Evolutionary conservation across 2,329 filamentous ascomycete species (phyloP).

Genomic region (Pseudogymnoascus destructans): DNA sequence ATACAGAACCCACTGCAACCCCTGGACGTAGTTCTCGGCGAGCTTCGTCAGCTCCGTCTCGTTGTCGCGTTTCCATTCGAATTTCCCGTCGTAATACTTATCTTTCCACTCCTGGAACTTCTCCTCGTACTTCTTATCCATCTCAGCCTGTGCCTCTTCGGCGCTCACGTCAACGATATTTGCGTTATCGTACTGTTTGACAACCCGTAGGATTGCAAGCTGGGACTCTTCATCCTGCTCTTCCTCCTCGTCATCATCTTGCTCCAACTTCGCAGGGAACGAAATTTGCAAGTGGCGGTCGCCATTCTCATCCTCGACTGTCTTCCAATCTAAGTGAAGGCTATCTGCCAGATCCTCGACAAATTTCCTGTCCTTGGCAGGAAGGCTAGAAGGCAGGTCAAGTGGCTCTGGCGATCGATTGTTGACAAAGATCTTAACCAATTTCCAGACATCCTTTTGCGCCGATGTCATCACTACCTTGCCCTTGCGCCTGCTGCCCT

Average conservation of each 20-base stretch:
- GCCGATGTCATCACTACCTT: constrained; percentile 62
- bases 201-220: constrained; percentile 69
- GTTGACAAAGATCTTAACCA: constrained; percentile 70
- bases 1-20: constrained; percentile 92
- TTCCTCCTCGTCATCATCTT: constrained; percentile 49
- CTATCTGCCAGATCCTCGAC: constrained; percentile 71
- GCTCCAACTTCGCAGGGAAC: constrained; percentile 36
- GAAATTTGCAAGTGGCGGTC: constrained; percentile 53
- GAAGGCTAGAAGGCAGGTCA: constrained; percentile 62
- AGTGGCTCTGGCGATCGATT: constrained; percentile 52
- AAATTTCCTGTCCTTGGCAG: constrained; percentile 79
- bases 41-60: constrained; percentile 69
- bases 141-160: constrained; percentile 65
- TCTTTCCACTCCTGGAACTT: constrained; percentile 93
- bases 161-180: constrained; percentile 67
- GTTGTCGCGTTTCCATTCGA: constrained; percentile 73
- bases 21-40: constrained; percentile 93
- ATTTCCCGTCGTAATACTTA: constrained; percentile 82
- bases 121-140: constrained; percentile 74
- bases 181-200: constrained; percentile 84
- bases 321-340: constrained; percentile 52
- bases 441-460: constrained; percentile 72
- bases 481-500: constrained; percentile 45
- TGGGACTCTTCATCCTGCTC: constrained; percentile 75
- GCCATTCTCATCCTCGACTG: constrained; percentile 48